These are phyloP conservation scores for Candida wancherniae DNA, from an alignment of 805 yeast genomes.

Conservation along the genomic window DNA sequence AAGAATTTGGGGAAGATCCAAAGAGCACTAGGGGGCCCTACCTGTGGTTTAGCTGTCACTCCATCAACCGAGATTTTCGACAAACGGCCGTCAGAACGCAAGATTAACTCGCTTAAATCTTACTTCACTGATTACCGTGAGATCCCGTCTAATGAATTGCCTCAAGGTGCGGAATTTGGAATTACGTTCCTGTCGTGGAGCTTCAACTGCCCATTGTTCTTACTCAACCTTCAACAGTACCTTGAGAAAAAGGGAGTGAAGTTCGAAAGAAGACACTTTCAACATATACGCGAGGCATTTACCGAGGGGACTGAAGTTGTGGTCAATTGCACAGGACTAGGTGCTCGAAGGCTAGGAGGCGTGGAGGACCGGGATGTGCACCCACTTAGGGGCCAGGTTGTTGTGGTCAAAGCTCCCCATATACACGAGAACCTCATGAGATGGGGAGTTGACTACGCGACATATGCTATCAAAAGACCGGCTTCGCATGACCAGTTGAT, in stretches of 20 bases:
- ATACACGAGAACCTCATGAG: slow-evolving; percentile 52
- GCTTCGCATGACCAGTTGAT: slow-evolving; percentile 60
- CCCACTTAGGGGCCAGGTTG: slow-evolving; percentile 80
- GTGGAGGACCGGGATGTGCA: slow-evolving; percentile 57
- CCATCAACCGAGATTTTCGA: slow-evolving; percentile 64
- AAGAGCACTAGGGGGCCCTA: slow-evolving; percentile 44
- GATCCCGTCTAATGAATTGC: slow-evolving; percentile 37
- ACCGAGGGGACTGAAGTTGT: slow-evolving; percentile 37
- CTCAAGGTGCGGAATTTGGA: slow-evolving; percentile 53
- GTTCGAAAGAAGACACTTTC: slow-evolving; percentile 42
- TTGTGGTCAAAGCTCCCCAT: slow-evolving; percentile 67
- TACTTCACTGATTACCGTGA: slow-evolving; percentile 46
- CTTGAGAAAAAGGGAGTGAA: slow-evolving; percentile 47
- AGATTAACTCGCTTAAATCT: slow-evolving; percentile 42
- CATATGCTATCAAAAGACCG: slow-evolving; percentile 73
- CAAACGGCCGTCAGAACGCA: slow-evolving; percentile 38
- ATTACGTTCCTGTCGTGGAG: slow-evolving; percentile 57
- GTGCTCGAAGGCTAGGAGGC: slow-evolving; percentile 61
- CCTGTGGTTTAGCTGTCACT: slow-evolving; percentile 49
- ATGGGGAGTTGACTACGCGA: slow-evolving; percentile 58
- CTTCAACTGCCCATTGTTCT: slow-evolving; percentile 66
- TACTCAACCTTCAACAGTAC: slow-evolving; percentile 42
- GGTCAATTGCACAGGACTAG: slow-evolving; percentile 76
- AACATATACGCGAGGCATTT: slow-evolving; percentile 56
- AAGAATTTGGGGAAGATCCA: slow-evolving; percentile 41